A percentile compares a stretch with the other conserved stretches of the same genome.
Evolutionary conservation across 176 grass and related monocot genomes (phyloP).

Genomic region (Carex pumila): DNA sequence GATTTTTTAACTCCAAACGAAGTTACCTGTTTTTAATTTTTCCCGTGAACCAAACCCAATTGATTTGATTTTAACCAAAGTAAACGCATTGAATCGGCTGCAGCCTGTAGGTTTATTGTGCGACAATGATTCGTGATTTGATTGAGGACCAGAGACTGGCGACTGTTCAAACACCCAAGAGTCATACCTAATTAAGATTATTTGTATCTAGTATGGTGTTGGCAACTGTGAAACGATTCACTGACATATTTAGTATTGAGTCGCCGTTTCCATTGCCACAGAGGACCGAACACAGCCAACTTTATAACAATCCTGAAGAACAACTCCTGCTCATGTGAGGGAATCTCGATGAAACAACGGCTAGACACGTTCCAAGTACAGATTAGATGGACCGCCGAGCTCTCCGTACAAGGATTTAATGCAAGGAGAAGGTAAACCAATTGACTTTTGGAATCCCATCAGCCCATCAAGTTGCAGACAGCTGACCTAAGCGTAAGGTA

Average conservation of each 20-base stretch:
- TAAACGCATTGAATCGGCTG: too few species aligned
- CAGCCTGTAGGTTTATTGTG: too few species aligned
- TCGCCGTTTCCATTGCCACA: too few species aligned
- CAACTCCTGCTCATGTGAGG: background rate
- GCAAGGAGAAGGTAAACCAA: background rate
- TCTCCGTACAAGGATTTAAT: background rate
- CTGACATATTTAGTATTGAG: background rate
- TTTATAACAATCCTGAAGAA: too few species aligned
- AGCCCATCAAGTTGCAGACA: background rate
- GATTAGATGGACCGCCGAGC: background rate
- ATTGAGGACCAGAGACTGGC: background rate
- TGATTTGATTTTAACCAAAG: too few species aligned
- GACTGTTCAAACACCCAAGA: background rate
- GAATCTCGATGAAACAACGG: background rate
- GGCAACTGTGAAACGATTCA: background rate
- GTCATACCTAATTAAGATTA: background rate
- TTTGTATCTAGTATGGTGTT: background rate
- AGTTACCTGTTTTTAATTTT: too few species aligned
- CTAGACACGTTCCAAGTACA: background rate
- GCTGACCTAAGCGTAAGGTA: background rate
- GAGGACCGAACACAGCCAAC: too few species aligned
- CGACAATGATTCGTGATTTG: conserved; percentile 14
- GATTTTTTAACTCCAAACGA: too few species aligned
- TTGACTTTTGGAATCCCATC: background rate
- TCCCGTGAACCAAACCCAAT: too few species aligned